Percentiles rank a stretch among this genome's conserved stretches.
These are phyloP conservation scores for Pythium pectinolyticum DNA, from an alignment of 352 stramenopile species.

Conservation along the genomic window DNA sequence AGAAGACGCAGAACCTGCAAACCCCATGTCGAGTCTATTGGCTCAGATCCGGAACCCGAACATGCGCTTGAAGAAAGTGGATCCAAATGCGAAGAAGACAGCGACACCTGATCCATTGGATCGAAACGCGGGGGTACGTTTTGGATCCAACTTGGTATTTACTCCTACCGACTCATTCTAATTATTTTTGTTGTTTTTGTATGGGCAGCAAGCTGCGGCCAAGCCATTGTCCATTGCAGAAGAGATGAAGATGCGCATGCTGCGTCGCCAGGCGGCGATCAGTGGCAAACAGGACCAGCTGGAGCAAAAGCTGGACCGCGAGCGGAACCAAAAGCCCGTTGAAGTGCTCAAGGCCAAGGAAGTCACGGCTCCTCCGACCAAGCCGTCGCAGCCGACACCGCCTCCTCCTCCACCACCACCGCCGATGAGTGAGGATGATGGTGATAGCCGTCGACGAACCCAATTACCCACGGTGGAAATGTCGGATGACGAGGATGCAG, in stretches of 20 bases:
- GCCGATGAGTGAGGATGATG: conserved; percentile 13
- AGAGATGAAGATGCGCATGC: conserved; percentile 82
- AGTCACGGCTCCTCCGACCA: conserved; percentile 43
- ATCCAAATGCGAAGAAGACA: conserved; percentile 22
- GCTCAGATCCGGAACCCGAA: conserved; percentile 34
- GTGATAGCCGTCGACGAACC: conserved; percentile 29
- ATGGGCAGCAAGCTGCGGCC: conserved; percentile 25
- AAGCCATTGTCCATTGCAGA: conserved; percentile 76
- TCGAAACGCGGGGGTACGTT: conserved; percentile 1
- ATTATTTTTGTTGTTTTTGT: conserved; percentile 3
- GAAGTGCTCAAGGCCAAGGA: conserved; percentile 80
- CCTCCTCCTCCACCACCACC: conserved; percentile 29
- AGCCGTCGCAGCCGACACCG: conserved; percentile 46
- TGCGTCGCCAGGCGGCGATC: conserved; percentile 70
- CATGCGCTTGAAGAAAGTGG: conserved; percentile 21
- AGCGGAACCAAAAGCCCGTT: conserved; percentile 68
- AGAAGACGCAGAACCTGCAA: conserved; percentile 11
- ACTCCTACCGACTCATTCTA: not conserved
- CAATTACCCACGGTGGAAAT: conserved; percentile 72
- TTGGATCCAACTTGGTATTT: not conserved
- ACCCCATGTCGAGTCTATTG: conserved; percentile 28
- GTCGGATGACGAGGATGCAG: conserved; percentile 78
- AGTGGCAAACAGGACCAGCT: conserved; percentile 84
- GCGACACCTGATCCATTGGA: not conserved
- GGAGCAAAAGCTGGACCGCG: conserved; percentile 74